These are phyloP conservation scores for Calonectria pseudoturangicola DNA, from an alignment of 2,329 filamentous ascomycete genomes.

Conservation along the genomic window DNA sequence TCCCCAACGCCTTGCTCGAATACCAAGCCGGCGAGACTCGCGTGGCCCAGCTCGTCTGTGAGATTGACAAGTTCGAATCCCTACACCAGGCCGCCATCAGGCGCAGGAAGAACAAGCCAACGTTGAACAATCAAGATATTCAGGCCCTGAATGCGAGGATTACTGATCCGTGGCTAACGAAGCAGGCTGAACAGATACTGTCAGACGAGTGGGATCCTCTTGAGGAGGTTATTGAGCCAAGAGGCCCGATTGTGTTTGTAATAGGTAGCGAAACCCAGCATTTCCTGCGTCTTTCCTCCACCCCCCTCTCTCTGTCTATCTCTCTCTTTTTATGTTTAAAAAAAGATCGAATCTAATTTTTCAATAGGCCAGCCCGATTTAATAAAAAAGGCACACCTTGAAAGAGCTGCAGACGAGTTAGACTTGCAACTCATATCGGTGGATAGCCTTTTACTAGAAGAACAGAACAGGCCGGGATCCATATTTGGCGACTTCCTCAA, in stretches of 20 bases:
- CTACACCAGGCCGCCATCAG: conserved; percentile 36
- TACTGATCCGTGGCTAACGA: conserved; percentile 36
- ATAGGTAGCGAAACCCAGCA: conserved; percentile 25
- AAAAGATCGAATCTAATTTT: neutral
- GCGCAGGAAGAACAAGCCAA: conserved; percentile 21
- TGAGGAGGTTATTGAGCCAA: conserved; percentile 15
- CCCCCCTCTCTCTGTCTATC: neutral
- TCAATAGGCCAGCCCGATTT: conserved; percentile 23
- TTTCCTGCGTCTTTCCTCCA: neutral
- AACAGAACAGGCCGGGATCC: conserved; percentile 33
- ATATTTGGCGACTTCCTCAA: conserved; percentile 40
- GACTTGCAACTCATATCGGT: conserved; percentile 37
- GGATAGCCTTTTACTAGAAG: conserved; percentile 33
- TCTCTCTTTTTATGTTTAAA: neutral
- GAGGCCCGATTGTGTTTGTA: conserved; percentile 36
- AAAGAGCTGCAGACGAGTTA: conserved; percentile 21
- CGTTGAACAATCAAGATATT: conserved; percentile 16
- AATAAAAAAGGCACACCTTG: conserved; percentile 7
- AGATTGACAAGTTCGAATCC: conserved; percentile 37
- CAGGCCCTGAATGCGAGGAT: conserved; percentile 22
- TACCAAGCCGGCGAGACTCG: conserved; percentile 38
- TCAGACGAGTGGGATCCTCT: conserved; percentile 39
- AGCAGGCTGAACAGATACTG: conserved; percentile 35
- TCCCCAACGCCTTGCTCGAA: conserved; percentile 34
- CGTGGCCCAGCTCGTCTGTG: conserved; percentile 33